These are phyloP conservation scores for Macrocybe gigantea DNA, from an alignment of 768 basidiomycete genomes.

Conservation along the genomic window DNA sequence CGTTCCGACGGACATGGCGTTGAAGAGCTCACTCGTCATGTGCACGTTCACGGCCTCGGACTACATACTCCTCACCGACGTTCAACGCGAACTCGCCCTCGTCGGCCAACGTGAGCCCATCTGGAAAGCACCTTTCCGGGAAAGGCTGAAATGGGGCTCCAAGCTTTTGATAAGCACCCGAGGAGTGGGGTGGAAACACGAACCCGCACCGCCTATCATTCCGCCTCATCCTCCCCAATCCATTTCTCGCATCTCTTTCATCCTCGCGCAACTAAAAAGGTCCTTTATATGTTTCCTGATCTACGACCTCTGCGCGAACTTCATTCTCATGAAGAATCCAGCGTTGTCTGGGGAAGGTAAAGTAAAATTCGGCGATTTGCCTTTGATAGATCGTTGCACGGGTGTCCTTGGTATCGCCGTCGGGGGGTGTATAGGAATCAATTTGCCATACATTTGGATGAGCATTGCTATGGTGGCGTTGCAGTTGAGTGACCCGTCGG, in stretches of 20 bases:
- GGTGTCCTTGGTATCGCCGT: neutral
- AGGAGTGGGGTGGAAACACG: slow-evolving; percentile 8
- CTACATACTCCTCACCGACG: slow-evolving; percentile 8
- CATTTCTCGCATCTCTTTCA: neutral
- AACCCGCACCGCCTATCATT: slow-evolving; percentile 4
- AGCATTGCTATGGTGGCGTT: neutral
- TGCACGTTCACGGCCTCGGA: neutral
- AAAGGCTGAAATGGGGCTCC: slow-evolving; percentile 8
- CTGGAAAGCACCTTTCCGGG: slow-evolving; percentile 3
- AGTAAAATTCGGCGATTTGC: neutral
- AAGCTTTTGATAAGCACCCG: slow-evolving; percentile 2
- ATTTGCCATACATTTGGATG: neutral
- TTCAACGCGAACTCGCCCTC: slow-evolving; percentile 6
- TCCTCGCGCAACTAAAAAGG: neutral
- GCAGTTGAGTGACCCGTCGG: neutral
- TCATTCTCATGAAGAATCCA: neutral
- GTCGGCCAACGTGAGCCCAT: slow-evolving; percentile 8
- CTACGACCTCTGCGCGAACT: neutral
- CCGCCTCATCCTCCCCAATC: slow-evolving; percentile 5
- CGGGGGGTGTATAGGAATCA: neutral
- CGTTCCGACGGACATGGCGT: neutral
- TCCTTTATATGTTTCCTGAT: neutral
- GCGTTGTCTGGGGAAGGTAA: neutral
- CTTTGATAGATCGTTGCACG: neutral
- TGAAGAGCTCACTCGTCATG: neutral